Percentiles rank a stretch among this genome's conserved stretches.
Conservation (phyloP, 2,329 filamentous ascomycete species). For the Chaetomium strumarium region DNA sequence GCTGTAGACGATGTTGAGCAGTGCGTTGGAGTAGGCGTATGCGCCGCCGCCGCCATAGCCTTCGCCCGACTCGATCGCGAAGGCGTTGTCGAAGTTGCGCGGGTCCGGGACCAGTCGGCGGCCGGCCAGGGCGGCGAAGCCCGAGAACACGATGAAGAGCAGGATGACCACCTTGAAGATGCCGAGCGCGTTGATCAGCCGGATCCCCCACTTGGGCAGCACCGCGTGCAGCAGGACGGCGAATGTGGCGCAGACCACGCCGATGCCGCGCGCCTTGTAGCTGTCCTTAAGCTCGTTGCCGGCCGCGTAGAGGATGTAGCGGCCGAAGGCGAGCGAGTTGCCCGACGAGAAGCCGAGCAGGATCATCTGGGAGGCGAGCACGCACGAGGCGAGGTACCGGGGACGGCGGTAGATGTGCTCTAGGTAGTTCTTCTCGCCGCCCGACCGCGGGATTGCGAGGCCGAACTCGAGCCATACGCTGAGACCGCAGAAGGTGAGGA, state of each 20-base stretch:
- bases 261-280: conserved; percentile 54
- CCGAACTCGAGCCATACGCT: conserved; percentile 60
- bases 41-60: conserved; percentile 44
- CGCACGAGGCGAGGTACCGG: conserved; percentile 52
- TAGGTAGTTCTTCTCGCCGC: conserved; percentile 62
- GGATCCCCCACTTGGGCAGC: conserved; percentile 52
- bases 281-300: conserved; percentile 43
- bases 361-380: conserved; percentile 56
- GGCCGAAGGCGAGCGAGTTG: conserved; percentile 53
- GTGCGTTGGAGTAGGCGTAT: conserved; percentile 50
- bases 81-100: conserved; percentile 52
- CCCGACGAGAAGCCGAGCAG: conserved; percentile 56
- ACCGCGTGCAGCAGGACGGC: conserved; percentile 47
- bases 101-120: conserved; percentile 43
- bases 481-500: conserved; percentile 53
- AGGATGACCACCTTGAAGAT: conserved; percentile 56
- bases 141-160: conserved; percentile 55
- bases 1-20: conserved; percentile 54
- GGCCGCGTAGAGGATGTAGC: conserved; percentile 46
- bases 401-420: conserved; percentile 56
- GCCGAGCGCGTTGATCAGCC: conserved; percentile 53
- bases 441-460: conserved; percentile 54
- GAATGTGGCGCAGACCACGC: conserved; percentile 49
- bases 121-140: conserved; percentile 51
- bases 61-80: conserved; percentile 38